Evolutionary conservation across 805 yeast species (phyloP).

Genomic region (Sugiyamaella marilandica): DNA sequence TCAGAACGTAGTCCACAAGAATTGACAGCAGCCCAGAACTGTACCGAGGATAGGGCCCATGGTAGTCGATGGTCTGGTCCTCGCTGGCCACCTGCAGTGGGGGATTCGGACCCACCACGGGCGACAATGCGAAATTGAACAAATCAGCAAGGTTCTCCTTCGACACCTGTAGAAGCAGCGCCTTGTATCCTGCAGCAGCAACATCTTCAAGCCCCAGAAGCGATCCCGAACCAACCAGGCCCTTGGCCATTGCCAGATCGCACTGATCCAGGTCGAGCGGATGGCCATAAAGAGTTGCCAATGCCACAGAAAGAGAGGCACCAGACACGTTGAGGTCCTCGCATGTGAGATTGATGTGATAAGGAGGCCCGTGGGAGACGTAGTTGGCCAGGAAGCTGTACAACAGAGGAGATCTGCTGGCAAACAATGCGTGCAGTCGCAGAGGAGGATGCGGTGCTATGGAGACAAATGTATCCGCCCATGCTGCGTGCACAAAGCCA

Average conservation of each 20-base stretch:
- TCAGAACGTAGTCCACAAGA: constrained; percentile 22
- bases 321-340: constrained; percentile 26
- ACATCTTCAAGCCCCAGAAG: constrained; percentile 28
- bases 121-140: constrained; percentile 25
- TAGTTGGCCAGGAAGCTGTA: constrained; percentile 22
- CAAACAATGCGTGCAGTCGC: constrained; percentile 32
- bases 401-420: constrained; percentile 31
- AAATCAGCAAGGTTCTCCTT: constrained; percentile 22
- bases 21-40: constrained; percentile 24
- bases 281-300: constrained; percentile 33
- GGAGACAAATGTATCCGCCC: constrained; percentile 32
- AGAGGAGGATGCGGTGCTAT: constrained; percentile 26
- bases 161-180: constrained; percentile 14
- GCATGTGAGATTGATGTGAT: constrained; percentile 22
- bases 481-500: constrained; percentile 33
- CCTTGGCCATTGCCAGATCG: constrained; percentile 25
- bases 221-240: constrained; percentile 29
- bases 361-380: constrained; percentile 28
- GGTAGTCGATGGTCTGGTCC: constrained; percentile 14
- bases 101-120: neutral
- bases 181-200: constrained; percentile 24
- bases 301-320: constrained; percentile 27
- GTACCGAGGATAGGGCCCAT: constrained; percentile 32
- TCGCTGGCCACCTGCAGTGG: constrained; percentile 7
- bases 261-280: constrained; percentile 19